Percentiles rank a stretch among this genome's conserved stretches.
These are phyloP conservation scores for Clavariopsis aquatica DNA, from an alignment of 495 filamentous ascomycete species.

Conservation along the genomic window DNA sequence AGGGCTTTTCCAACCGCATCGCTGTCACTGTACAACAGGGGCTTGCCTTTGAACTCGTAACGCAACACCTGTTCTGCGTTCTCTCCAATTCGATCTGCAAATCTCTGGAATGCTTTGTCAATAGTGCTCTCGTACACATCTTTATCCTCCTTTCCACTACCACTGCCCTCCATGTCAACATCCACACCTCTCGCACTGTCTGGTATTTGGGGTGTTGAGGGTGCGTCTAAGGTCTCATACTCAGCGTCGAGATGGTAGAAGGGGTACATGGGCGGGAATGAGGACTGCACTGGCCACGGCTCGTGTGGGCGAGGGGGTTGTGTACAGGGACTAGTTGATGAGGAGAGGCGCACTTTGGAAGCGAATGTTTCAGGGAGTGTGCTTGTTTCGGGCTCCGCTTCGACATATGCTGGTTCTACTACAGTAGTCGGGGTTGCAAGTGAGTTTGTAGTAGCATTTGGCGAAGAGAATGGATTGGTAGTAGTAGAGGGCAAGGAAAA, in stretches of 20 bases:
- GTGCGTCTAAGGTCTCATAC: conserved; percentile 75
- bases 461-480: conserved; percentile 60
- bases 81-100: conserved; percentile 82
- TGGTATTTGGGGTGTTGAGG: conserved; percentile 46
- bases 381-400: conserved; percentile 36
- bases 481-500: conserved; percentile 51
- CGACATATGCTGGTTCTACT: conserved; percentile 38
- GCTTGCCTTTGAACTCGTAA: conserved; percentile 81
- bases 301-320: conserved; percentile 46
- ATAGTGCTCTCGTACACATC: conserved; percentile 79
- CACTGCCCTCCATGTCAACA: conserved; percentile 51
- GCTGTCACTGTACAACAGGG: conserved; percentile 75
- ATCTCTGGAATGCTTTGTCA: conserved; percentile 87
- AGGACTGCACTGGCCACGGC: conserved; percentile 72
- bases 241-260: conserved; percentile 86
- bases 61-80: conserved; percentile 94
- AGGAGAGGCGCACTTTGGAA: conserved; percentile 59
- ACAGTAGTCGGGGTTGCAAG: too few relatives aligned
- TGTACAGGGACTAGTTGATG: conserved; percentile 38
- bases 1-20: conserved; percentile 74
- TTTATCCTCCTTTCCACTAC: conserved; percentile 66
- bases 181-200: conserved; percentile 54
- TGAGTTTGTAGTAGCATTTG: conserved; percentile 37
- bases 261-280: conserved; percentile 70
- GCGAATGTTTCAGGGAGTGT: conserved; percentile 73